Percentiles rank a stretch among this genome's conserved stretches.
Evolutionary conservation across 2,329 filamentous ascomycete genomes (phyloP).

Genomic region (Rhinocladiella similis): DNA sequence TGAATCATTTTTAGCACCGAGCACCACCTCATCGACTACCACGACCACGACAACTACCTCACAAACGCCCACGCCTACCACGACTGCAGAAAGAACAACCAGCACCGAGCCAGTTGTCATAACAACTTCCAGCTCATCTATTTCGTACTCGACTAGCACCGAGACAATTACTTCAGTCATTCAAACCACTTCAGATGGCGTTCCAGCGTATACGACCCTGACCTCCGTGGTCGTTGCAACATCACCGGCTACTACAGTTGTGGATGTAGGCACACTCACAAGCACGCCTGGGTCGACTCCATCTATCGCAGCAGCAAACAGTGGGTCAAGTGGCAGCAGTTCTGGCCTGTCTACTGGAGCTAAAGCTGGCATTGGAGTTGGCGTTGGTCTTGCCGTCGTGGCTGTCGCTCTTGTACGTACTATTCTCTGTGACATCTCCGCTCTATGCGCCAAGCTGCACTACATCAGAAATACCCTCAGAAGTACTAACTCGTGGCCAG

Average conservation of each 20-base stretch:
- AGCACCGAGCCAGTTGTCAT: conserved; percentile 22
- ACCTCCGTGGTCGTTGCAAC: conserved; percentile 20
- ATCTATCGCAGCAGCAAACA: conserved; percentile 13
- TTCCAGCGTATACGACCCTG: conserved; percentile 17
- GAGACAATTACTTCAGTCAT: conserved; percentile 16
- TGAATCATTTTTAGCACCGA: conserved; percentile 10
- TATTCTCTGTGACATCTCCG: background rate
- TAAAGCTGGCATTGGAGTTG: conserved; percentile 29
- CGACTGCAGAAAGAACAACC: conserved; percentile 9
- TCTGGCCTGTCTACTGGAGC: conserved; percentile 27
- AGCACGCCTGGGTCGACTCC: conserved; percentile 22
- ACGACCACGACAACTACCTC: conserved; percentile 5
- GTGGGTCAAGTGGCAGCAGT: conserved; percentile 3
- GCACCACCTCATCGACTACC: background rate
- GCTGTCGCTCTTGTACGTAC: conserved; percentile 18
- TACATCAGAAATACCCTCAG: too few species aligned
- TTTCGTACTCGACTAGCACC: conserved; percentile 19
- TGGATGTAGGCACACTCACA: conserved; percentile 16
- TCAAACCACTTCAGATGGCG: conserved; percentile 18
- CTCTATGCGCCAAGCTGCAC: too few species aligned
- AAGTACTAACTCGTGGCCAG: background rate
- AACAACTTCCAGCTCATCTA: conserved; percentile 19
- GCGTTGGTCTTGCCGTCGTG: conserved; percentile 23
- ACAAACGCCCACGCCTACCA: conserved; percentile 58
- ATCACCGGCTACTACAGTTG: conserved; percentile 15